Evolutionary conservation across 139 green algal genomes (phyloP).

Genomic region (Picochlorum sp.): DNA sequence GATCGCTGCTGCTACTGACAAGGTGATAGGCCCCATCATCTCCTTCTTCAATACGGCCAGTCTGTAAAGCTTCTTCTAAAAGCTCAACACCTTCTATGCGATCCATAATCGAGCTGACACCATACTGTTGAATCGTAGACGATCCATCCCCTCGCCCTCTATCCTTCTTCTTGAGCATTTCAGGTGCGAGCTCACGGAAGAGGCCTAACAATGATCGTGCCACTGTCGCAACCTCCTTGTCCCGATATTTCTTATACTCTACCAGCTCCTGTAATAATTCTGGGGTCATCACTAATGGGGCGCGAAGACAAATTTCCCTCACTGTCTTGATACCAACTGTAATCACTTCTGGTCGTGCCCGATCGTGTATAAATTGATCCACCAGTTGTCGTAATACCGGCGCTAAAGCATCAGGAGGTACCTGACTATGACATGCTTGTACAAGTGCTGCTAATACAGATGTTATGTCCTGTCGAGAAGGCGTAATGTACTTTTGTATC

Average conservation of each 20-base stretch:
- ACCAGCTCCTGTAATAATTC: conserved; percentile 84
- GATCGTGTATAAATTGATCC: conserved; percentile 94
- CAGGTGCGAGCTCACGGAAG: conserved; percentile 82
- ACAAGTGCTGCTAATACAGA: conserved; percentile 67
- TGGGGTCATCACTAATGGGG: conserved; percentile 77
- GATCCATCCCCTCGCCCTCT: conserved; percentile 71
- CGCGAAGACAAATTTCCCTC: conserved; percentile 76
- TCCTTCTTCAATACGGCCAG: conserved; percentile 24
- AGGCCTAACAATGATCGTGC: conserved; percentile 71
- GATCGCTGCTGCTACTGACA: neutral
- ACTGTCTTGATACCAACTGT: conserved; percentile 86
- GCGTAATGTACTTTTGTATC: conserved; percentile 80
- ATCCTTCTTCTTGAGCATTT: conserved; percentile 86
- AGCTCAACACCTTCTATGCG: conserved; percentile 78
- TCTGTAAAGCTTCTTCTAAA: conserved; percentile 54
- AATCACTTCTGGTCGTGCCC: conserved; percentile 65
- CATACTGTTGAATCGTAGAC: conserved; percentile 43
- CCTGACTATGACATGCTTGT: conserved; percentile 75
- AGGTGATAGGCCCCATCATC: conserved; percentile 15
- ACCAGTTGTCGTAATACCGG: conserved; percentile 87
- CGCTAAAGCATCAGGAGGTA: conserved; percentile 81
- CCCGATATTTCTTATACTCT: conserved; percentile 75
- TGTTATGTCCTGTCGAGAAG: conserved; percentile 73
- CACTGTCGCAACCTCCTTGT: conserved; percentile 78
- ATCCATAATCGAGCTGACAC: conserved; percentile 32